Base-by-base conservation (phyloP, 2,329 filamentous ascomycete species). In the Penicillium aurantiogriseum region DNA sequence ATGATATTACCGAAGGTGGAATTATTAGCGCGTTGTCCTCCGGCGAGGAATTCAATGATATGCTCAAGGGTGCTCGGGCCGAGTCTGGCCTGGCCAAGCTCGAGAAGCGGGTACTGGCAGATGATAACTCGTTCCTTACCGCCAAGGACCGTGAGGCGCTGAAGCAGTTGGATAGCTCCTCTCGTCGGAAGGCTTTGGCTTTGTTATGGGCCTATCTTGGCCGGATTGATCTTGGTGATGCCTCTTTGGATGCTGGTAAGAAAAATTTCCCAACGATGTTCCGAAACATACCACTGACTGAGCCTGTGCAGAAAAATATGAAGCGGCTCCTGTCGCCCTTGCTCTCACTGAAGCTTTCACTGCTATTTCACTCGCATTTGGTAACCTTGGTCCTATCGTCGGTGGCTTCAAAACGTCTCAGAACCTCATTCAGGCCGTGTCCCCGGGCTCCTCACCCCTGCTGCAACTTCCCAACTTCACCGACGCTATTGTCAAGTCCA, bases 201-300 rank as follows among this genome's bases (percentile, higher is more conserved):
- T 82, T 99, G 56, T 81, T 99, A 17, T 99, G 95, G 94, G 92
- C 94, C 42, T 97, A 99, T 73, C 84, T 97, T 47, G 91, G 90
- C 59, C 89, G 94, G 46, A 81, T 96, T 54, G 91, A 96, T 68
- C 84, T 99, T 25, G 88, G 89, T 43, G 92, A 96, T 69, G 75
- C 84, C 52, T 81, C 83, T 33, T 81, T 97, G 53, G 88, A 96
- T 69, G 87, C 87, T 72, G 87, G 79, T 76, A 65, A 56, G 66
- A 25, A 17, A 23, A 9, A 3, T 10, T 8, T 4, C 19, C 33
- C 3, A 27, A 23, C 9, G n/a, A 27, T 44, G 15, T 23, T 13
- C 36, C 21, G 39, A 35, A 42, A 54, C 21, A 17, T 49, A 39
- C 45, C 44, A 59, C 71, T 65, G 69, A 59, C 56, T 40, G 17